Conservation (phyloP, 345 rosid genomes). For the Lepidium africanum region DNA sequence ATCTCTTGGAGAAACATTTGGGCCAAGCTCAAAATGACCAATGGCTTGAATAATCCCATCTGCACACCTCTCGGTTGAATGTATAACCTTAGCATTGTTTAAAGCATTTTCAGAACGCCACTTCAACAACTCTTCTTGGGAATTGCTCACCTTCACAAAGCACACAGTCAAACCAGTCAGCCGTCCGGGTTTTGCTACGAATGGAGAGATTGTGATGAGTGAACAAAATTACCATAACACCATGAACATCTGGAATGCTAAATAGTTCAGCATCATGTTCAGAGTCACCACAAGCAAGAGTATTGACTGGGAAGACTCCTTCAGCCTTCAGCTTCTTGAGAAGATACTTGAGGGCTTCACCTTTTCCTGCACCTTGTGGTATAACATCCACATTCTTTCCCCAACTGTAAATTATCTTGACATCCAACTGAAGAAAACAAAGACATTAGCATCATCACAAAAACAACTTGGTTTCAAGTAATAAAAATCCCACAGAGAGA, state of each 20-base stretch:
- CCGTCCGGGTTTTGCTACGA: neutral
- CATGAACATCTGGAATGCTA: constrained; percentile 78
- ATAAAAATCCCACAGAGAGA: neutral
- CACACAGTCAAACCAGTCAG: neutral
- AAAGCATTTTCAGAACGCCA: constrained; percentile 90
- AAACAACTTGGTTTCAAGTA: neutral
- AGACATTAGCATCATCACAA: neutral
- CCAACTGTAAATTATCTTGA: constrained; percentile 82
- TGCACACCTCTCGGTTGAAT: constrained; percentile 85
- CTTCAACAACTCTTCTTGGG: constrained; percentile 87
- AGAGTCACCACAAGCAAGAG: constrained; percentile 96
- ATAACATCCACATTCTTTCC: constrained; percentile 88
- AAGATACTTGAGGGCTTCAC: constrained; percentile 92
- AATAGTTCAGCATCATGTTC: constrained; percentile 96
- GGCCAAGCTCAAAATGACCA: constrained; percentile 81
- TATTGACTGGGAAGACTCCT: constrained; percentile 63
- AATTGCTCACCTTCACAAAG: constrained; percentile 66
- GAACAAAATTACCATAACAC: constrained; percentile 68
- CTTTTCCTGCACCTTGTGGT: constrained; percentile 91
- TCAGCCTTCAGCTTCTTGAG: constrained; percentile 55
- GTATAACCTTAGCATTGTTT: constrained; percentile 63
- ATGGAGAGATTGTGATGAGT: neutral
- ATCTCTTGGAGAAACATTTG: constrained; percentile 79
- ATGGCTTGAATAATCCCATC: constrained; percentile 91
- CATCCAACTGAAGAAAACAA: constrained; percentile 57